Base-by-base conservation (phyloP, 805 yeast genomes). In the Wickerhamomyces tratensis region DNA sequence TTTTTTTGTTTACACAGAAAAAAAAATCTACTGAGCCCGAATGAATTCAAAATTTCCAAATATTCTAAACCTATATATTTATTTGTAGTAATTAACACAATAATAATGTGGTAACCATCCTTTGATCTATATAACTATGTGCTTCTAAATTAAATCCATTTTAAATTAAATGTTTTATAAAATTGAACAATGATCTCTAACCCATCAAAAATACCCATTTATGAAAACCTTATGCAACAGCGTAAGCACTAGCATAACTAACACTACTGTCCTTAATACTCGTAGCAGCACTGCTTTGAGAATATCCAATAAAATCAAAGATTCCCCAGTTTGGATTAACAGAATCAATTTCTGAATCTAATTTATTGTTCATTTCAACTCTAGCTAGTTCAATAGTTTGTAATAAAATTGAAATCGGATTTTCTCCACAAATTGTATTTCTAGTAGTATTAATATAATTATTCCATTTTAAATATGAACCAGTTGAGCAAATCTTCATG, bases 381-480 rank as follows among this genome's bases (percentile, higher is more conserved):
- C 57, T 44, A 39, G 49, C 48, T 35, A 57, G 43, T 45, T 81
- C 82, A 46, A 81, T 57, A 3, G 80, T 59, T 20, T 68, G 63
- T 41, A 91, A 57, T 15, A 91, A 57, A 8, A 87, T 66, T 2
- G 76, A 74, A 33, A 93, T 68, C 0, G 98, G 96, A 46, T 77
- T 79, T 45, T 88, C 84, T 1, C 98, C 98, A 62, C 98, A 93
- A 14, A 93, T 83, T 0, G 98, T 93, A 63, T 91, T 89, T 0
- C 82, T 86, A 0, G 98, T 86, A 1, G 49, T 50, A 6, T 63
- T 62, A 5, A 93, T 74, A 56, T 93, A 93, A 27, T 69, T 58
- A 41, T 68, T 70, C 86, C 95, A 93, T 7, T 62, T 62, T 1
- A 56, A 52, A 42, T 79, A 75, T 3, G 76, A 67, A 3, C 87